phyloP scores from a whole-genome alignment of 202 grass and related monocot species.

The Zoysia matrella region DNA sequence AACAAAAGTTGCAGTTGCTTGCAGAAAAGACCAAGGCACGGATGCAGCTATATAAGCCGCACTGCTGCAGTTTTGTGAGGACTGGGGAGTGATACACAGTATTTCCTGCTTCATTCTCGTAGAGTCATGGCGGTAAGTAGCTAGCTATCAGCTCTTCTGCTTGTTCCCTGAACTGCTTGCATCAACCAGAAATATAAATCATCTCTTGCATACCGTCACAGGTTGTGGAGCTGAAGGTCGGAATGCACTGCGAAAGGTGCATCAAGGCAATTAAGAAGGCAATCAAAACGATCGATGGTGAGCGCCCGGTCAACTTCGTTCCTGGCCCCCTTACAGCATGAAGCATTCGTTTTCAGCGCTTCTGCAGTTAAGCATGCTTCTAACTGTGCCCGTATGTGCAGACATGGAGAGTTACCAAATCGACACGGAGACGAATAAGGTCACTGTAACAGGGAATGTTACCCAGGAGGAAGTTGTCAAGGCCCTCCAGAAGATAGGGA shows the following conservation, averaged over 20 bases:
- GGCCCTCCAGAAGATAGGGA: constrained; percentile 77
- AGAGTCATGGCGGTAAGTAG: constrained; percentile 72
- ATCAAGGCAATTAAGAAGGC: constrained; percentile 97
- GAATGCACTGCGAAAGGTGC: constrained; percentile 93
- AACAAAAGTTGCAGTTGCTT: constrained; percentile 55
- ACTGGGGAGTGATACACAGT: constrained; percentile 4
- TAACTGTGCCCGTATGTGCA: constrained; percentile 29
- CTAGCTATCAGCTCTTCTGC: constrained; percentile 22
- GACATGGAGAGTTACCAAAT: constrained; percentile 92
- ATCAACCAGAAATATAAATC: background rate
- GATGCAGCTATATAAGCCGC: constrained; percentile 53
- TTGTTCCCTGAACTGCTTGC: background rate
- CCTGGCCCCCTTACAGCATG: background rate
- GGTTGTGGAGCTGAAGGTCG: constrained; percentile 88
- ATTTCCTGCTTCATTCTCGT: constrained; percentile 7
- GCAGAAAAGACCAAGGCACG: constrained; percentile 57
- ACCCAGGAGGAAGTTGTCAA: constrained; percentile 71
- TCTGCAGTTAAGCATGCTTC: background rate
- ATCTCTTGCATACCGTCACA: constrained; percentile 21
- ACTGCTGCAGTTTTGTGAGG: background rate
- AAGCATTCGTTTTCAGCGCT: background rate
- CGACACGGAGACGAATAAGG: constrained; percentile 81
- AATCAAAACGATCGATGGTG: constrained; percentile 90
- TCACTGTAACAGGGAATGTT: constrained; percentile 75
- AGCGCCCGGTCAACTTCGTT: background rate